Evolutionary conservation across 2,329 filamentous ascomycete species (phyloP).

Genomic region (Rutstroemia sp.): DNA sequence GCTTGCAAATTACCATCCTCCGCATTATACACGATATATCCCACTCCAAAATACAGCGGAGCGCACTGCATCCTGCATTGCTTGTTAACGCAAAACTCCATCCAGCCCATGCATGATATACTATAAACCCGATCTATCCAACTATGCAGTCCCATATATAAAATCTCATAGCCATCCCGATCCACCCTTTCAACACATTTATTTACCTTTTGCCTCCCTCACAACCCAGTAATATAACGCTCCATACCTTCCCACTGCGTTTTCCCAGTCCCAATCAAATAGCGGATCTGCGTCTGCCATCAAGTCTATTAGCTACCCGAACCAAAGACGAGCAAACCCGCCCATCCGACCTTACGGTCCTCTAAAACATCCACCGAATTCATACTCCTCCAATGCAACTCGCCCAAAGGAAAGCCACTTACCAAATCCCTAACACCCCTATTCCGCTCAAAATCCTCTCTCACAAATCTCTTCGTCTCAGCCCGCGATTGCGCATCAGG

Average conservation of each 20-base stretch:
- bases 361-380: background rate
- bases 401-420: conserved; percentile 23
- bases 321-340: background rate
- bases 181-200: background rate
- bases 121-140: too few relatives aligned
- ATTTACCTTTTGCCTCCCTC: background rate
- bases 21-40: too few relatives aligned
- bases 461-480: conserved; percentile 50
- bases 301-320: background rate
- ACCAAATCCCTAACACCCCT: conserved; percentile 49
- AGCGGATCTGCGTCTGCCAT: conserved; percentile 49
- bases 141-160: too few relatives aligned
- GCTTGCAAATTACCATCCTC: too few relatives aligned
- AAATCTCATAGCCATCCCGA: too few relatives aligned
- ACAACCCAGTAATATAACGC: conserved; percentile 46
- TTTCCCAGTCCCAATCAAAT: conserved; percentile 57
- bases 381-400: background rate
- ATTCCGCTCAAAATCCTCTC: conserved; percentile 55
- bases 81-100: too few relatives aligned
- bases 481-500: conserved; percentile 41
- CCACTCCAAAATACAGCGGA: too few relatives aligned
- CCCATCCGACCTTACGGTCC: background rate
- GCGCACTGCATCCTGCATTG: too few relatives aligned
- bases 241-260: conserved; percentile 59
- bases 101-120: too few relatives aligned